Base-by-base conservation (phyloP, 202 grass and related monocot genomes). In the Saccharum hybrid region DNA sequence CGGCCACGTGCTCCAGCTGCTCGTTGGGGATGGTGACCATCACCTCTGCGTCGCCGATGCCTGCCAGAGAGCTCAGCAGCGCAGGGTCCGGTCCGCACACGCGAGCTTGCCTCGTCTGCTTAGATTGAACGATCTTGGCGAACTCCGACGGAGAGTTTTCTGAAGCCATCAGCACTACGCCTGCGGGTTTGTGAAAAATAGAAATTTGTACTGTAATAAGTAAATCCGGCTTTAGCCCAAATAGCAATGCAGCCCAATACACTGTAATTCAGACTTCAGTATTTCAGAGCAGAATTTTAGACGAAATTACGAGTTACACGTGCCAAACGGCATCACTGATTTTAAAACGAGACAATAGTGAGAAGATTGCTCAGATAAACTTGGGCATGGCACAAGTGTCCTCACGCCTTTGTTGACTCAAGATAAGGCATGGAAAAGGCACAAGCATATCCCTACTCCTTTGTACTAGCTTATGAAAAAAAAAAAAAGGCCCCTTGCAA, bases 21-120 rank as follows among this genome's bases (percentile, higher is more conserved):
- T 77, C 72, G 84, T 87, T 88, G 15, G 84, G 77, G 52, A 90
- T 23, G 62, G 62, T 72, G 33, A 92, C 15, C 22, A 92, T 78
- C 2, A 90, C 68, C 76, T 92, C 84, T 0, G 12, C 6, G 0
- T 19, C 49, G 0, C 19, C 40, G 21, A 40, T 87, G 72, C 81
- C 63, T 1, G 84, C 81, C 4, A 92, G 45, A 8, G 84, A 86
- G 2, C 51, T 38, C 52, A 89, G 77, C 7, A 75, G 62, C 10
- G 14, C 14, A 30, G 82, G 48, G 12, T 87, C 81, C 1, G 51
- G 49, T 0, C 37, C 52, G 81, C 85, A 79, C 8, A 92, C n/a
- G 33, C 21, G 84, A 10, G 57, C 76, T 2, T 67, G 76, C 76
- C 19, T 87, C 0, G n/a, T 72, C 85, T 87, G 88, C 88, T 84